Evolutionary conservation across 192 early-diverging fungal species (phyloP).

Genomic region (Backusella mclennaniae): DNA sequence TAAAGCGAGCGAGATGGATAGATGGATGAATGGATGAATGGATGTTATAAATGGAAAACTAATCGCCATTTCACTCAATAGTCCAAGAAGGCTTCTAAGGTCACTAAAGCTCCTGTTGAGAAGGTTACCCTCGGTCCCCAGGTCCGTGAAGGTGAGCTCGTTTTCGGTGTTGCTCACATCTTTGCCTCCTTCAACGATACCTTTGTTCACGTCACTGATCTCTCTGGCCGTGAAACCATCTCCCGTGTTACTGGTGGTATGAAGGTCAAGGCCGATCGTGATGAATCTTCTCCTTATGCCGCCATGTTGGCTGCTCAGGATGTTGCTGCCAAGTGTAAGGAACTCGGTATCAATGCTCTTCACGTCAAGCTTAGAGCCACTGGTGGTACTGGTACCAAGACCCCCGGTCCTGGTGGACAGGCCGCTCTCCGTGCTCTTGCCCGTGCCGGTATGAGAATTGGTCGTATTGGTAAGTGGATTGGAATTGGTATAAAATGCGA

Average conservation of each 20-base stretch:
- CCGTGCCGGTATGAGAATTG: constrained; percentile 98
- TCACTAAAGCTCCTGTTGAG: constrained; percentile 75
- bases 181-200: constrained; percentile 99
- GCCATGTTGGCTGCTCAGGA: constrained; percentile 99
- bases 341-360: constrained; percentile 98
- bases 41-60: not conserved
- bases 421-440: constrained; percentile 97
- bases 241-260: constrained; percentile 99
- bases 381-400: constrained; percentile 98
- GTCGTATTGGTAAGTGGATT: constrained; percentile 78
- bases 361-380: constrained; percentile 99
- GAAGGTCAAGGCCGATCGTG: constrained; percentile 99
- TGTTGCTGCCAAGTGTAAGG: constrained; percentile 97
- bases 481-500: not conserved
- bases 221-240: constrained; percentile 99
- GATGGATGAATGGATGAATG: not conserved
- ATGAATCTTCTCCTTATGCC: constrained; percentile 99
- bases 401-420: constrained; percentile 98
- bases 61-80: not conserved
- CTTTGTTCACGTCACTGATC: constrained; percentile 99
- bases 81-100: constrained; percentile 38
- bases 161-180: constrained; percentile 99
- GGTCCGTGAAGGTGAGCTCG: constrained; percentile 96
- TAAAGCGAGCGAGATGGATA: not conserved
- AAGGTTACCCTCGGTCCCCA: constrained; percentile 95